Evolutionary conservation across 1,284 basidiomycete species (phyloP).

Genomic region (Leccinum fuscescens): DNA sequence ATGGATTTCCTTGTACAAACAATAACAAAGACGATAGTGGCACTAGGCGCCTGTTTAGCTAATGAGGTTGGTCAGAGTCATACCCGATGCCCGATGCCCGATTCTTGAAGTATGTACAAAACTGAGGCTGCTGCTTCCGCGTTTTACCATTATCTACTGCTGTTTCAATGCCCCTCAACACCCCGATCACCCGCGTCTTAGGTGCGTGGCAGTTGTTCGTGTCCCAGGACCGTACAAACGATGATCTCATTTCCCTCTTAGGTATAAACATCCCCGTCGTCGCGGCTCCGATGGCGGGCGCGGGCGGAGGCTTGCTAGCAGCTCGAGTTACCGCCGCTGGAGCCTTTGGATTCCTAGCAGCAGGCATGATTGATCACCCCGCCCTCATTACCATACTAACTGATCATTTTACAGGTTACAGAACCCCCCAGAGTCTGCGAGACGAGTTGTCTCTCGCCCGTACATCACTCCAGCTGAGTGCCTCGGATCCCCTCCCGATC

Average conservation of each 20-base stretch:
- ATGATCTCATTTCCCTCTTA: slow-evolving; percentile 22
- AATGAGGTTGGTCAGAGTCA: background rate
- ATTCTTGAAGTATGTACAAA: background rate
- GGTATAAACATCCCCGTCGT: slow-evolving; percentile 59
- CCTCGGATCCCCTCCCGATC: slow-evolving; percentile 48
- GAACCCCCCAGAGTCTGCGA: slow-evolving; percentile 40
- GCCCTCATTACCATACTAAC: background rate
- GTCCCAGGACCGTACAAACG: background rate
- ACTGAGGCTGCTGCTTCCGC: background rate
- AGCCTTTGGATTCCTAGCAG: slow-evolving; percentile 68
- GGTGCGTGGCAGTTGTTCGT: slow-evolving; percentile 19
- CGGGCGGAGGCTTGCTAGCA: slow-evolving; percentile 60
- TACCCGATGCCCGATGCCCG: background rate
- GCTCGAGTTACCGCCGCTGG: slow-evolving; percentile 61
- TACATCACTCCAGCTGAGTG: slow-evolving; percentile 33
- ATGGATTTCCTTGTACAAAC: slow-evolving; percentile 24
- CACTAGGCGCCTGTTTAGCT: background rate
- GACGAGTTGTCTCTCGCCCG: slow-evolving; percentile 52
- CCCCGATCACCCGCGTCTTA: slow-evolving; percentile 38
- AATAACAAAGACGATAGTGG: slow-evolving; percentile 26
- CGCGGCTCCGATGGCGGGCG: slow-evolving; percentile 66
- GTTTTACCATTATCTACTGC: background rate
- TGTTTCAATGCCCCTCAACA: slow-evolving; percentile 30
- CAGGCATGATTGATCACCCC: slow-evolving; percentile 39
- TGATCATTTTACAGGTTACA: slow-evolving; percentile 41